A percentile compares a stretch with the other conserved stretches of the same genome.
phyloP scores from a whole-genome alignment of 2,329 filamentous ascomycete species.

The Xylaria sp. region DNA sequence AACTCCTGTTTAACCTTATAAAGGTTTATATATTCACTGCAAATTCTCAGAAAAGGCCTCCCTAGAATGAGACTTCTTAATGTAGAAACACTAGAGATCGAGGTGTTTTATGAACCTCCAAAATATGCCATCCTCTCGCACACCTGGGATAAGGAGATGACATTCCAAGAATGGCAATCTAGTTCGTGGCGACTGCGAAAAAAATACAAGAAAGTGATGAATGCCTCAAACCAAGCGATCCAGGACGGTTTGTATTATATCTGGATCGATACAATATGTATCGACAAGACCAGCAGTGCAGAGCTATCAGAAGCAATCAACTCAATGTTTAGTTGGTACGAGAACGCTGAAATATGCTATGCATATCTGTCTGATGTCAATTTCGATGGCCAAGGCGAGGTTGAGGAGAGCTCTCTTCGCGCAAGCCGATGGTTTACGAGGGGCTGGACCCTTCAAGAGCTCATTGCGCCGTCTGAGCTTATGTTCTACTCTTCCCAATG shows the following conservation, averaged over 20 bases:
- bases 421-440: constrained; percentile 4
- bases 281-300: constrained; percentile 22
- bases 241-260: background rate
- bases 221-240: background rate
- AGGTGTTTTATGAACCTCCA: background rate
- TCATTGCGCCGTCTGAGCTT: background rate
- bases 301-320: constrained; percentile 14
- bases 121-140: background rate
- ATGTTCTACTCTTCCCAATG: background rate
- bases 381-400: background rate
- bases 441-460: background rate
- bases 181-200: background rate
- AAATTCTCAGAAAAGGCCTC: background rate
- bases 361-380: constrained; percentile 13
- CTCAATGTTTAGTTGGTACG: constrained; percentile 20
- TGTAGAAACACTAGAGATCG: background rate
- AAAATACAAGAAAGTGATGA: background rate
- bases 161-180: background rate
- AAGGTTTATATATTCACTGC: background rate
- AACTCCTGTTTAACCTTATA: background rate
- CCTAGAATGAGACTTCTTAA: background rate
- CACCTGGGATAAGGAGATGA: background rate
- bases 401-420: no score
- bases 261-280: constrained; percentile 29
- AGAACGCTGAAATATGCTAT: constrained; percentile 9